phyloP scores from a whole-genome alignment of 2,329 filamentous ascomycete genomes.

The Geoglossum cookeanum region DNA sequence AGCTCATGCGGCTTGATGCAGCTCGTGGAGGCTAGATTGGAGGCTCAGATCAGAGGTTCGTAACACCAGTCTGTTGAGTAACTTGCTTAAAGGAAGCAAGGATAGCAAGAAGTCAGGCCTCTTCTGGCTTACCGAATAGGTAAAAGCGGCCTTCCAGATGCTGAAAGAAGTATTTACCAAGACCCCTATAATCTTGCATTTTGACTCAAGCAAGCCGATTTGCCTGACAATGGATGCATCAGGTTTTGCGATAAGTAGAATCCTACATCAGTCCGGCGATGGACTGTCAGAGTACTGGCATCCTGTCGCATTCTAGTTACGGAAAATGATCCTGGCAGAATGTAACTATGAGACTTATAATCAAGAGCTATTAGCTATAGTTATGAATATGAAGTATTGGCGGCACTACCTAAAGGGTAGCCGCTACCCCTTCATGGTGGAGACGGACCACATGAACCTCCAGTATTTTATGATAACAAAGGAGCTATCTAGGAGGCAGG shows the following conservation, averaged over 20 bases:
- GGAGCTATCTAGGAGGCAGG: constrained; percentile 11
- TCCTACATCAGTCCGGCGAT: not conserved
- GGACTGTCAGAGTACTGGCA: not conserved
- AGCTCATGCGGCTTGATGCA: no score
- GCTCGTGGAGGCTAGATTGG: no score
- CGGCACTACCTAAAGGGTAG: constrained; percentile 9
- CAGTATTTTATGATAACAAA: constrained; percentile 13
- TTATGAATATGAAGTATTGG: constrained; percentile 9
- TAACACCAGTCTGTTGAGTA: constrained; percentile 10
- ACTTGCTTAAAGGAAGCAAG: constrained; percentile 9
- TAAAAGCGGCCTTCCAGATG: constrained; percentile 10
- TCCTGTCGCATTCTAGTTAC: constrained; percentile 1
- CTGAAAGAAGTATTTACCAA: constrained; percentile 10
- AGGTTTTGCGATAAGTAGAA: not conserved
- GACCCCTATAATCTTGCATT: not conserved
- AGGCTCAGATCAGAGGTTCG: no score
- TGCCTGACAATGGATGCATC: not conserved
- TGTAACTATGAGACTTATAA: constrained; percentile 15
- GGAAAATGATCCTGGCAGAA: constrained; percentile 8
- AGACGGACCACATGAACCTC: constrained; percentile 15
- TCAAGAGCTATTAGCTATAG: constrained; percentile 13
- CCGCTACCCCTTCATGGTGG: constrained; percentile 7
- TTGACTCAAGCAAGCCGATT: not conserved
- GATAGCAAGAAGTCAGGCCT: constrained; percentile 3
- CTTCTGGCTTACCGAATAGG: constrained; percentile 6